phyloP scores from a whole-genome alignment of 352 stramenopile species.

The Elongisporangium senticosum region DNA sequence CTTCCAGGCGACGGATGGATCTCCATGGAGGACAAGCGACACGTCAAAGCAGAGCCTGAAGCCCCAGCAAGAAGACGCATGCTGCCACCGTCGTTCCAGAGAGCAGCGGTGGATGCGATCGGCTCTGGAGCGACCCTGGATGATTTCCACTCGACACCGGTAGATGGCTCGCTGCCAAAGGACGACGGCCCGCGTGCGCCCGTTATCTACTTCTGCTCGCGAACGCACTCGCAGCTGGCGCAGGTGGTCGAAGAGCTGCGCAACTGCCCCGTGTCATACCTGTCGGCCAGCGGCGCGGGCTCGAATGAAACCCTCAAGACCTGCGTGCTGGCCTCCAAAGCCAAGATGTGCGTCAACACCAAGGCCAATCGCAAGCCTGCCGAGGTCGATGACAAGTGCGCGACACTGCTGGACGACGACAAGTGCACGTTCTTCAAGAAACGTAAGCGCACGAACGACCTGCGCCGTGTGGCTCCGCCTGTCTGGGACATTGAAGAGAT shows the following conservation, averaged over 20 bases:
- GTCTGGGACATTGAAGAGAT: conserved; percentile 88
- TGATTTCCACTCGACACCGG: conserved; percentile 3
- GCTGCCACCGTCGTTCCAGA: conserved; percentile 20
- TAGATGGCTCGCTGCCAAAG: conserved; percentile 1
- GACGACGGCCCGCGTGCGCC: conserved; percentile 27
- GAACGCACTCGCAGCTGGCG: conserved; percentile 80
- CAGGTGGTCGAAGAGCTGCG: conserved; percentile 82
- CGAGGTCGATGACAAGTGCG: conserved; percentile 77
- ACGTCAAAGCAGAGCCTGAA: conserved; percentile 15
- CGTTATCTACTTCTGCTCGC: conserved; percentile 85
- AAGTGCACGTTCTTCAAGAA: conserved; percentile 56
- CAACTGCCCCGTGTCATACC: conserved; percentile 60
- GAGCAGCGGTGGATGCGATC: background rate
- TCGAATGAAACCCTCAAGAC: conserved; percentile 45
- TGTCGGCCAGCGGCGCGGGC: conserved; percentile 6
- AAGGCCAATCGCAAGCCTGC: conserved; percentile 55
- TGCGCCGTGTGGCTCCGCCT: conserved; percentile 38
- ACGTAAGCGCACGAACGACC: conserved; percentile 40
- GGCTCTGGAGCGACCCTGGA: background rate
- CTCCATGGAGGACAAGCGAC: conserved; percentile 39
- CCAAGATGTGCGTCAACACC: conserved; percentile 75
- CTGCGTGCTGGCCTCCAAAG: conserved; percentile 75
- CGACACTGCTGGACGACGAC: conserved; percentile 42
- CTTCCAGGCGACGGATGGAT: conserved; percentile 25
- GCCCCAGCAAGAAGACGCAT: conserved; percentile 10